Conservation (phyloP, 345 rosid genomes). For the Gossypium mustelinum region DNA sequence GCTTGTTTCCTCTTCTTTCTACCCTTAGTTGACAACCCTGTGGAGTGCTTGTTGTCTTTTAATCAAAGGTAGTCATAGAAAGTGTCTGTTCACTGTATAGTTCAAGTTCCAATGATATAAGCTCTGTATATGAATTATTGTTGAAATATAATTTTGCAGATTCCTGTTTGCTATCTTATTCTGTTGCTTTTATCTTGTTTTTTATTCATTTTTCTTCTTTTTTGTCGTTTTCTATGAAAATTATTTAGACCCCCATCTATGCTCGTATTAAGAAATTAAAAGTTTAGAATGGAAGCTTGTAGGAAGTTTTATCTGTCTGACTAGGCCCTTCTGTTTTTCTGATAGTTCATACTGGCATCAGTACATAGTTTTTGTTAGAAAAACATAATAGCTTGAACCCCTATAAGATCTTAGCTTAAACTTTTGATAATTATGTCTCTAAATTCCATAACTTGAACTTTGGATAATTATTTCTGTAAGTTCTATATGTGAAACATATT, state of each 20-base stretch:
- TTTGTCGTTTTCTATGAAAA: not conserved
- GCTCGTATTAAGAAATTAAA: slow-evolving; percentile 10
- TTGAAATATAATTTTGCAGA: slow-evolving; percentile 33
- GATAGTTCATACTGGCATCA: not conserved
- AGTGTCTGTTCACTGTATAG: slow-evolving; percentile 38
- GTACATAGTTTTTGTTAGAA: slow-evolving; percentile 2
- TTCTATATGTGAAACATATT: not conserved
- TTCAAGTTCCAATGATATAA: slow-evolving; percentile 29
- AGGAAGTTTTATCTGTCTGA: not conserved
- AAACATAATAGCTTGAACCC: not conserved
- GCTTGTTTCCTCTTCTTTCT: slow-evolving; percentile 23
- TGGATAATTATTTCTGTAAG: not conserved
- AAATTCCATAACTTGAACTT: not conserved
- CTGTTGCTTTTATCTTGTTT: slow-evolving; percentile 3
- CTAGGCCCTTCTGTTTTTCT: not conserved
- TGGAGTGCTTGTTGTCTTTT: slow-evolving; percentile 24
- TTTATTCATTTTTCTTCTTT: not conserved
- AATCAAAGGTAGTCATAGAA: slow-evolving; percentile 32
- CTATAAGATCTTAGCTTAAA: not conserved
- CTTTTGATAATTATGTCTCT: not conserved
- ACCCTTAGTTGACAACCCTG: slow-evolving; percentile 25
- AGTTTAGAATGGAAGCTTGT: slow-evolving; percentile 9
- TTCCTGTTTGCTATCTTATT: slow-evolving; percentile 11
- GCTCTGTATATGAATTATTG: slow-evolving; percentile 33
- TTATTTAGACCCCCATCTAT: slow-evolving; percentile 1